These are phyloP conservation scores for Hymenoscyphus linearis DNA, from an alignment of 2,329 filamentous ascomycete species.

Conservation along the genomic window DNA sequence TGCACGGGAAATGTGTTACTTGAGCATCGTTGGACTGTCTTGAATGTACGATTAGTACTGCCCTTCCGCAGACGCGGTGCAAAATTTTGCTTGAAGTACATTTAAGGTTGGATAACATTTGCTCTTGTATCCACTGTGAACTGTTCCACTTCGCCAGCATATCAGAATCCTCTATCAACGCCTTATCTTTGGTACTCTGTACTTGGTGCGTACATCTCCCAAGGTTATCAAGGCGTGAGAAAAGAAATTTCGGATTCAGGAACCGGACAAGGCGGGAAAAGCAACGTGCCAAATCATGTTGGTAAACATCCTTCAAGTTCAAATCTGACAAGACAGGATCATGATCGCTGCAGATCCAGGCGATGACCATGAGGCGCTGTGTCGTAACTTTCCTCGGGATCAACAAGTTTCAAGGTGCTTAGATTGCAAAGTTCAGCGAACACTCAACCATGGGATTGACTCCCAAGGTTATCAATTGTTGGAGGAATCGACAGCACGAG, in stretches of 20 bases:
- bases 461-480: not conserved
- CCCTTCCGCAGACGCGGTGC: not conserved
- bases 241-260: not conserved
- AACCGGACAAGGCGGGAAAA: not conserved
- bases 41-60: not conserved
- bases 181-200: not conserved
- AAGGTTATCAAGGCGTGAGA: not conserved
- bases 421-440: not conserved
- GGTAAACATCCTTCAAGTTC: not conserved
- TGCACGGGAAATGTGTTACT: not conserved
- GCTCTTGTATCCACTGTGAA: not conserved
- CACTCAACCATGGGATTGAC: not conserved
- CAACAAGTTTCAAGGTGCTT: conserved; percentile 1
- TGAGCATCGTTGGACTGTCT: not conserved
- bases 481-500: not conserved
- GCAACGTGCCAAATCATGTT: not conserved
- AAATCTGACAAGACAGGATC: not conserved
- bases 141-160: conserved; percentile 2
- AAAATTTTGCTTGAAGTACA: not conserved
- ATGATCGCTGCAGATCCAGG: not conserved
- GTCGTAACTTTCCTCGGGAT: not conserved
- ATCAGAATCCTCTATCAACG: not conserved
- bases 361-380: not conserved
- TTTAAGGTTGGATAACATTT: not conserved
- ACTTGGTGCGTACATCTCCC: not conserved